phyloP scores from a whole-genome alignment of 768 basidiomycete genomes.

The Kwoniella botswanensis region DNA sequence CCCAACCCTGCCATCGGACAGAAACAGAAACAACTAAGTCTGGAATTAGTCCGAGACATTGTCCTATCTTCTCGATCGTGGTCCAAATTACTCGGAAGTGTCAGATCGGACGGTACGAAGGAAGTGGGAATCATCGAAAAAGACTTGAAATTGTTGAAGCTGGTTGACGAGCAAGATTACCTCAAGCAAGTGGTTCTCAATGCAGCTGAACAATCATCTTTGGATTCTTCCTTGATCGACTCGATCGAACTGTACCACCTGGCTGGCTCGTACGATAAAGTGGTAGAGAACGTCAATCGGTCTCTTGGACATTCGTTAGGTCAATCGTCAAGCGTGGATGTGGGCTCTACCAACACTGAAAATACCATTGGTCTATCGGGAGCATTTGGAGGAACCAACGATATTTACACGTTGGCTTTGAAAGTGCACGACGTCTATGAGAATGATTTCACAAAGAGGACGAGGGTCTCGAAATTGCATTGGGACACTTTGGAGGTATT shows the following conservation, averaged over 20 bases:
- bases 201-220: conserved; percentile 79
- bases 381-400: conserved; percentile 61
- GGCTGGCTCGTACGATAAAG: conserved; percentile 85
- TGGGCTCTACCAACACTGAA: background rate
- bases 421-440: conserved; percentile 75
- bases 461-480: conserved; percentile 70
- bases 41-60: conserved; percentile 60
- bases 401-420: conserved; percentile 70
- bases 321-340: conserved; percentile 57
- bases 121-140: conserved; percentile 91
- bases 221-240: conserved; percentile 81
- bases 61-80: conserved; percentile 64
- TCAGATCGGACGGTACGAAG: conserved; percentile 85
- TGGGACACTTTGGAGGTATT: conserved; percentile 65
- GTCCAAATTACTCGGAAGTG: conserved; percentile 94
- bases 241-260: conserved; percentile 96
- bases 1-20: conserved; percentile 69
- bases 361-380: conserved; percentile 59
- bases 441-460: conserved; percentile 71
- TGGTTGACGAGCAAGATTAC: conserved; percentile 70
- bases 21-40: conserved; percentile 73
- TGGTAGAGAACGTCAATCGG: conserved; percentile 82
- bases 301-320: conserved; percentile 83
- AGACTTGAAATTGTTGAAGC: conserved; percentile 73
- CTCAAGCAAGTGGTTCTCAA: conserved; percentile 80